Evolutionary conservation across 257 asterid genomes (phyloP).

Genomic region (Solanum rostratum): DNA sequence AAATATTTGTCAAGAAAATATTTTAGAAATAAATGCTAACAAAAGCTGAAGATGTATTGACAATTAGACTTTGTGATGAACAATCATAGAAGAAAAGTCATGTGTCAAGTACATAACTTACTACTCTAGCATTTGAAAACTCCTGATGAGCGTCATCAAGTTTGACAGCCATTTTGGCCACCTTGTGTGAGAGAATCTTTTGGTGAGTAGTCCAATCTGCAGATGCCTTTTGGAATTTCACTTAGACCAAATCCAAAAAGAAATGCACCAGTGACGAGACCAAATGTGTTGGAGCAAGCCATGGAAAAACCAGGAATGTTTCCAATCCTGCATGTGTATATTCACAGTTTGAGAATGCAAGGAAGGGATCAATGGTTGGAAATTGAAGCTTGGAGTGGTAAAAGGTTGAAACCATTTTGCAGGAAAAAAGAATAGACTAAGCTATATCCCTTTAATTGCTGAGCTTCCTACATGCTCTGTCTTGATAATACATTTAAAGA

Average conservation of each 20-base stretch:
- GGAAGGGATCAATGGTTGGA: neutral
- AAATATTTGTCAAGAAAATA: neutral
- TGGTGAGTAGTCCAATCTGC: constrained; percentile 68
- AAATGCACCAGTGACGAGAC: constrained; percentile 78
- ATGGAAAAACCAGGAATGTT: constrained; percentile 66
- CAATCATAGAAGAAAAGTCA: neutral
- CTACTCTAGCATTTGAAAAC: constrained; percentile 66
- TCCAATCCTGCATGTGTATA: constrained; percentile 44
- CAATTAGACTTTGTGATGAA: neutral
- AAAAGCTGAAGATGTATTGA: neutral
- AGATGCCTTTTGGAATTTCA: constrained; percentile 63
- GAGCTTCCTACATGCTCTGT: neutral
- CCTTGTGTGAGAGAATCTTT: constrained; percentile 61
- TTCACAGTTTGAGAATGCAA: neutral
- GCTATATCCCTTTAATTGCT: neutral
- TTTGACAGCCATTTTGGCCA: constrained; percentile 69
- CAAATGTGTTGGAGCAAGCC: constrained; percentile 88
- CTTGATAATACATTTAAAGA: neutral
- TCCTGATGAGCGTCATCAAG: constrained; percentile 71
- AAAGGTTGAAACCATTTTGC: neutral
- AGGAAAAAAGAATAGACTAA: neutral
- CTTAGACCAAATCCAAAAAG: constrained; percentile 80
- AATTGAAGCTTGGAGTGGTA: neutral
- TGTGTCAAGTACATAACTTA: constrained; percentile 17
- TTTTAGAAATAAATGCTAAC: neutral